phyloP scores from a whole-genome alignment of 177 flowering plant genomes.

The Vitis hybrid region DNA sequence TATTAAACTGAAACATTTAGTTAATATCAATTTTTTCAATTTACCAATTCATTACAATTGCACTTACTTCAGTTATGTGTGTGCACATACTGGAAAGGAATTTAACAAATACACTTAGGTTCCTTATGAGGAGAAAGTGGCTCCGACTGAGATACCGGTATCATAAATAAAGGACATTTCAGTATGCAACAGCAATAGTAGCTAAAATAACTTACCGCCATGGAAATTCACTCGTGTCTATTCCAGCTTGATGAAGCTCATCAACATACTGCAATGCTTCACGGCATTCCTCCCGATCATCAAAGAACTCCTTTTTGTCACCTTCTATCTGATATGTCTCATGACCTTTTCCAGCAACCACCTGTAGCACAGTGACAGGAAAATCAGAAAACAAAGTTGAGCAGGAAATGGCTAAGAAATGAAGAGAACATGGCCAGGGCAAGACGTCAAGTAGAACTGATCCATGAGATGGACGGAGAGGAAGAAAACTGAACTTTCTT shows the following conservation, averaged over 20 bases:
- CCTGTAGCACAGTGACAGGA: conserved; percentile 44
- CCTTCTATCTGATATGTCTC: conserved; percentile 82
- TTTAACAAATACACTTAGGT: neutral
- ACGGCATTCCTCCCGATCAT: conserved; percentile 93
- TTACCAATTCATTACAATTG: neutral
- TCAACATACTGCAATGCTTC: conserved; percentile 96
- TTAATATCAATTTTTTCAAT: neutral
- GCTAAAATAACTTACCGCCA: conserved; percentile 62
- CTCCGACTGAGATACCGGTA: neutral
- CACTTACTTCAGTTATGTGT: neutral
- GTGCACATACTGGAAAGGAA: neutral
- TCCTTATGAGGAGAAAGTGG: neutral
- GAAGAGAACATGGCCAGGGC: neutral
- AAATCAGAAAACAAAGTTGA: neutral
- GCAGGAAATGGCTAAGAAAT: neutral
- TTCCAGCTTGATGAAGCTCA: conserved; percentile 95
- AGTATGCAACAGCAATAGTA: neutral
- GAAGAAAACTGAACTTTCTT: too few species aligned
- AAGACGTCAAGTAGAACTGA: neutral
- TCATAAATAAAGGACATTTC: neutral
- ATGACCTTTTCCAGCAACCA: conserved; percentile 96
- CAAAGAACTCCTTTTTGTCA: conserved; percentile 82
- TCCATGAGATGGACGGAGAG: neutral
- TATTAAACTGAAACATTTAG: too few species aligned
- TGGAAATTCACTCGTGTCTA: conserved; percentile 96